Base-by-base conservation (phyloP, 805 yeast species). In the Debaryomyces hansenii region DNA sequence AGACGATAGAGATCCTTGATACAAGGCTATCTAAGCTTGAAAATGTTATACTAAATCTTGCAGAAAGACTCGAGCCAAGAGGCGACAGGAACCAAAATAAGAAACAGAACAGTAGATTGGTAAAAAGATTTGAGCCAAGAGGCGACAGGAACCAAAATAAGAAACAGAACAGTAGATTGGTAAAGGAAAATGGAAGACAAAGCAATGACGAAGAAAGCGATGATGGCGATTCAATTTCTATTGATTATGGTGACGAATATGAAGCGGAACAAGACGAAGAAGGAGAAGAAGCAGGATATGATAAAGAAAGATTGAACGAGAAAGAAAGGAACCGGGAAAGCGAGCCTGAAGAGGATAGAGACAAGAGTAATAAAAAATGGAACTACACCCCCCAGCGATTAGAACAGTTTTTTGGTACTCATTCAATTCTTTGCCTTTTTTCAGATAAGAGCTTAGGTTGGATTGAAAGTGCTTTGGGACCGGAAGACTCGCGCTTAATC, bases 401-500 rank as follows among this genome's bases (percentile, higher is more conserved):
- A 21, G 61, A 56, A 35, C 61, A 62, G 24, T 71, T 57, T 45
- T 59, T 63, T 33, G 75, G 74, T 6, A 54, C 65, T 21, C 76
- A 71, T 46, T 69, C 75, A 12, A 59, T 67, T 33, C 44, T 68
- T 44, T 58, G 66, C 29, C 63, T 70, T 4, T 63, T 69, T 40
- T 68, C 74, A 2, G 56, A 59, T 12, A 63, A 64, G 41, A 67
- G 72, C 10, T 46, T 70, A 47, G 57, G 54, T 20, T 70, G 69
- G 67, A 63, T 72, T 33, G 57, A 56, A 21, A 49, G 47, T 7
- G 53, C 58, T 20, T 51, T 72, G 12, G 62, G 64, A 0, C 54
- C 58, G 1, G 58, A 53, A 2, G 51, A 60, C 12, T 48, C 42
- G 4, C 46, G 55, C 18, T 44, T 58, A 11, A 43, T 63, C 8